These are phyloP conservation scores for Pseudogymnoascus sp. DNA, from an alignment of 2,329 filamentous ascomycete species.

Conservation along the genomic window DNA sequence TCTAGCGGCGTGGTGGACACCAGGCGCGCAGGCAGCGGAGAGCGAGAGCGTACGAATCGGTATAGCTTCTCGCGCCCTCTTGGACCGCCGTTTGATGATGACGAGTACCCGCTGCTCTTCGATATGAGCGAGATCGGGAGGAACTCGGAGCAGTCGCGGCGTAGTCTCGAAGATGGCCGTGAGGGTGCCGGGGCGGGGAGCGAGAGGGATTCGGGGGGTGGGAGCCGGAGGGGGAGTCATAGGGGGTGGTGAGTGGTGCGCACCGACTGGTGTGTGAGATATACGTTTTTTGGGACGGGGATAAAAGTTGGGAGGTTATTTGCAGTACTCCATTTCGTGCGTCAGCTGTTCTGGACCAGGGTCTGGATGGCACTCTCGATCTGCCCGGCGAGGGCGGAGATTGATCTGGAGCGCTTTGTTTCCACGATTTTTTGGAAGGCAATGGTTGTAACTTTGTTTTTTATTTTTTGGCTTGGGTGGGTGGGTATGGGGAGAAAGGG, in stretches of 20 bases:
- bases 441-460: background rate
- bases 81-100: constrained; percentile 41
- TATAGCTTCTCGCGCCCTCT: constrained; percentile 40
- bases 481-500: background rate
- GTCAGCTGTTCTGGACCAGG: background rate
- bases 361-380: background rate
- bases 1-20: constrained; percentile 28
- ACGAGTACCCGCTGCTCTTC: constrained; percentile 61
- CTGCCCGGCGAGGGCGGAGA: background rate
- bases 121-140: constrained; percentile 66
- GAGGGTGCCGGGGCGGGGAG: constrained; percentile 19
- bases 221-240: constrained; percentile 28
- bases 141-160: constrained; percentile 36
- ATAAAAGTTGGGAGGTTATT: background rate
- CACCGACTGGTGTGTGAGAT: background rate
- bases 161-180: constrained; percentile 51
- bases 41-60: constrained; percentile 33
- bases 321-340: background rate
- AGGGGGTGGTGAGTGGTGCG: constrained; percentile 22
- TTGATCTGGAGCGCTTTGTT: background rate
- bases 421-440: background rate
- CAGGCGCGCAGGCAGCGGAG: constrained; percentile 28
- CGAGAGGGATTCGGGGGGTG: constrained; percentile 27
- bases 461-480: background rate
- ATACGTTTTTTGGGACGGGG: background rate